phyloP scores from a whole-genome alignment of 2,329 filamentous ascomycete species.

The Phialophora chinensis region DNA sequence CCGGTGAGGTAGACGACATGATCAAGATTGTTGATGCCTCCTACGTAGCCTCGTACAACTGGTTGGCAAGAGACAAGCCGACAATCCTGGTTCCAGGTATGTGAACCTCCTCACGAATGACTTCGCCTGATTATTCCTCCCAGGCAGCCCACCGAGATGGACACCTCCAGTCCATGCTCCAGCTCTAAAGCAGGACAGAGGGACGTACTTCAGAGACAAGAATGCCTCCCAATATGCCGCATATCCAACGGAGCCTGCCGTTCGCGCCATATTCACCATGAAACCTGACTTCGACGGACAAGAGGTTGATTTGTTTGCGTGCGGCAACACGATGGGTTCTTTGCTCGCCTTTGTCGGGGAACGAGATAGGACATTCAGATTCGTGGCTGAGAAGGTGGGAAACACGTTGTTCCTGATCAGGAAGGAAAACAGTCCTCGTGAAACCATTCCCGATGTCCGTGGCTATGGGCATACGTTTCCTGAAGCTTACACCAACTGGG shows the following conservation, averaged over 20 bases:
- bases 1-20: background rate
- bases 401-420: too few species aligned
- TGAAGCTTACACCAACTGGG: too few species aligned
- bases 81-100: constrained; percentile 2
- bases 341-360: too few species aligned
- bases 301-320: background rate
- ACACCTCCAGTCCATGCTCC: background rate
- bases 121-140: background rate
- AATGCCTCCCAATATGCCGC: constrained; percentile 3
- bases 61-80: constrained; percentile 7
- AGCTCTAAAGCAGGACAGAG: background rate
- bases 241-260: constrained; percentile 3
- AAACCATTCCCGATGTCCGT: too few species aligned
- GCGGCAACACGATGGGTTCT: too few species aligned
- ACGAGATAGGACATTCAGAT: too few species aligned
- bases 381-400: too few species aligned
- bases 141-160: background rate
- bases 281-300: constrained; percentile 4
- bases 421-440: too few species aligned
- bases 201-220: constrained; percentile 6
- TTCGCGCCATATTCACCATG: constrained; percentile 1
- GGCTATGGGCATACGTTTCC: too few species aligned
- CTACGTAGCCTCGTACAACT: background rate
- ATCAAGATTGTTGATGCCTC: background rate
- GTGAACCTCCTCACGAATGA: background rate